Evolutionary conservation across 1,139 yeast genomes (phyloP).

Genomic region (Yamadazyma conglobata): DNA sequence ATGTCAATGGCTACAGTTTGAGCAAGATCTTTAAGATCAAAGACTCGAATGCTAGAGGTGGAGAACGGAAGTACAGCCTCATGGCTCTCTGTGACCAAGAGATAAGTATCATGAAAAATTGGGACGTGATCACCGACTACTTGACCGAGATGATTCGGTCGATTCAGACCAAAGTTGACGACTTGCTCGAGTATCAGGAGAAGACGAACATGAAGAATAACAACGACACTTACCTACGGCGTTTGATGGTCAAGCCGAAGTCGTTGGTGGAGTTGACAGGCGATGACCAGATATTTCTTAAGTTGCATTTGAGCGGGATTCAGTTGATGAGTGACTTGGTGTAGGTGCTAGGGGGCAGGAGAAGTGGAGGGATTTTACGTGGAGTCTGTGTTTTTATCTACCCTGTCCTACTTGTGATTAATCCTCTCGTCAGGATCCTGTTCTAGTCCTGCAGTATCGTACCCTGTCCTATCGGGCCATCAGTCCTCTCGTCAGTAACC

Average conservation of each 20-base stretch:
- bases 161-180: conserved; percentile 42
- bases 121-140: conserved; percentile 55
- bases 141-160: conserved; percentile 48
- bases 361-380: too few species aligned
- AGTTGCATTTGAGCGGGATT: conserved; percentile 64
- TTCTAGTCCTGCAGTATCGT: too few species aligned
- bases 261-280: conserved; percentile 57
- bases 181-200: conserved; percentile 13
- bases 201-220: conserved; percentile 27
- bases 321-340: conserved; percentile 32
- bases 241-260: conserved; percentile 51
- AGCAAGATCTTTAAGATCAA: conserved; percentile 63
- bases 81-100: conserved; percentile 63
- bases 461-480: too few species aligned
- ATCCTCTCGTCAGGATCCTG: too few species aligned
- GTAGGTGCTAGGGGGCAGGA: too few species aligned
- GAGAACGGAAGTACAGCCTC: conserved; percentile 68
- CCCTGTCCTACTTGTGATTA: too few species aligned
- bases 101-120: conserved; percentile 47
- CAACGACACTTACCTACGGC: conserved; percentile 53
- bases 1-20: conserved; percentile 62
- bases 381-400: too few species aligned
- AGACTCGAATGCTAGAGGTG: conserved; percentile 74
- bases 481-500: too few species aligned
- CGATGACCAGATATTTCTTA: conserved; percentile 58